These are phyloP conservation scores for Neurospora hispaniola DNA, from an alignment of 495 filamentous ascomycete species.

Conservation along the genomic window DNA sequence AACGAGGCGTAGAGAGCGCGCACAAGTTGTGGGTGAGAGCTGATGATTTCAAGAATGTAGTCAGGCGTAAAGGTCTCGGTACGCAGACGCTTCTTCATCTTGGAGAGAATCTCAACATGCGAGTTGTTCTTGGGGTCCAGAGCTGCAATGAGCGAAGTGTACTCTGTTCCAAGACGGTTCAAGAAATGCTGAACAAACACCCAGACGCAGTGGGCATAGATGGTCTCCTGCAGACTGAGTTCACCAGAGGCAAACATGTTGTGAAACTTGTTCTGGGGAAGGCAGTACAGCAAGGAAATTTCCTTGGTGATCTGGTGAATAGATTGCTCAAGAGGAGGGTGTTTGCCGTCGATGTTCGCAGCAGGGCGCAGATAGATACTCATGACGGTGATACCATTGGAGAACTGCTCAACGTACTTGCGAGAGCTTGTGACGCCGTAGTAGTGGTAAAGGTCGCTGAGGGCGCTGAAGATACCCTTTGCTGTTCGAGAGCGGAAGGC, in stretches of 20 bases:
- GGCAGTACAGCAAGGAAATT: conserved; percentile 90
- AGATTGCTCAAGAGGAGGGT: conserved; percentile 66
- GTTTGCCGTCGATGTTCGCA: conserved; percentile 38
- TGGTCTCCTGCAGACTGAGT: conserved; percentile 89
- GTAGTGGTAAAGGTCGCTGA: conserved; percentile 97
- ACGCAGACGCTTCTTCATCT: conserved; percentile 89
- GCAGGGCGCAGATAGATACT: conserved; percentile 81
- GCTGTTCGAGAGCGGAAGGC: conserved; percentile 90
- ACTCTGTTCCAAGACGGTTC: conserved; percentile 88
- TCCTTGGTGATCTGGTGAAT: conserved; percentile 99
- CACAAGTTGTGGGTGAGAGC: conserved; percentile 78
- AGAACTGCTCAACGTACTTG: conserved; percentile 98
- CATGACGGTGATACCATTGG: conserved; percentile 94
- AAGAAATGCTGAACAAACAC: conserved; percentile 96
- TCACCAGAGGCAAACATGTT: conserved; percentile 76
- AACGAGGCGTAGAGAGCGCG: conserved; percentile 85
- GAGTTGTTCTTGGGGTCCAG: conserved; percentile 62
- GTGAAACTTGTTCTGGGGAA: conserved; percentile 94
- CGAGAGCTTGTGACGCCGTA: conserved; percentile 92
- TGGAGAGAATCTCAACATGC: conserved; percentile 84
- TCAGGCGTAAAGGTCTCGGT: conserved; percentile 96
- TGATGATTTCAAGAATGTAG: conserved; percentile 95
- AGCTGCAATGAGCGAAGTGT: conserved; percentile 71
- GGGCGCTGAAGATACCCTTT: conserved; percentile 84
- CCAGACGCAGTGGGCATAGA: conserved; percentile 95